Evolutionary conservation across 352 stramenopile species (phyloP), one percentile per base, ranked within the genome.

Genomic region (Thraustotheca clavata): DNA sequence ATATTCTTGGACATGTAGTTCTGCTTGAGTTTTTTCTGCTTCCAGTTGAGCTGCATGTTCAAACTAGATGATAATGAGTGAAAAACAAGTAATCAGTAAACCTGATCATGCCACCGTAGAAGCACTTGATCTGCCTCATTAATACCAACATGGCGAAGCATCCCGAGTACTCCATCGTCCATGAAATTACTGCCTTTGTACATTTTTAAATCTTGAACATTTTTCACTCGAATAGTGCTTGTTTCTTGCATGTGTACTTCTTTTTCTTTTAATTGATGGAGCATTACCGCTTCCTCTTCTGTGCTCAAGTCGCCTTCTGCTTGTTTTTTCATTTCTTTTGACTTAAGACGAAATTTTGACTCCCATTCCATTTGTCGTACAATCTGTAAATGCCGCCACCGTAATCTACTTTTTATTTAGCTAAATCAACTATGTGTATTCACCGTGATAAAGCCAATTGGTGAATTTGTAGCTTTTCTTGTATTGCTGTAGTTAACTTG

Each of bases 221-320:
- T 85, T 49, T 79, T 75, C 18, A 85, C 76, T 18, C 80, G 74
- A 29, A 74, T 74, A 16, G 76, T 35, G 22, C 74, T 77, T 14
- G 77, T 86, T 55, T 87, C 80, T 47, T 83, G 81, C 74, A 89
- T 89, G 59, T 88, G 80, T 46, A 88, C 74, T 46, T 89, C 59
- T 59, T 88, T 88, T 40, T 88, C 81, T 59, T 88, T 89, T 16
- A 79, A 73, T 36, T 73, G 80, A 5, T 71, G 66, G 26, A 90
- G 80, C 49, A 82, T 83, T 24, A 68, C 49, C 39, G 86, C 79
- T 33, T 63, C 60, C 55, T 65, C 35, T 4, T 32, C 57, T 5
- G 57, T 47, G n/a, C 36, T 38, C 36, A 65, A 33, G 57, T 65
- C 57, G 38, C 57, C 57, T 26, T 65, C 57, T 16, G 57, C 57